These are phyloP conservation scores for Xeromyces bisporus DNA, from an alignment of 495 filamentous ascomycete species.

Conservation along the genomic window DNA sequence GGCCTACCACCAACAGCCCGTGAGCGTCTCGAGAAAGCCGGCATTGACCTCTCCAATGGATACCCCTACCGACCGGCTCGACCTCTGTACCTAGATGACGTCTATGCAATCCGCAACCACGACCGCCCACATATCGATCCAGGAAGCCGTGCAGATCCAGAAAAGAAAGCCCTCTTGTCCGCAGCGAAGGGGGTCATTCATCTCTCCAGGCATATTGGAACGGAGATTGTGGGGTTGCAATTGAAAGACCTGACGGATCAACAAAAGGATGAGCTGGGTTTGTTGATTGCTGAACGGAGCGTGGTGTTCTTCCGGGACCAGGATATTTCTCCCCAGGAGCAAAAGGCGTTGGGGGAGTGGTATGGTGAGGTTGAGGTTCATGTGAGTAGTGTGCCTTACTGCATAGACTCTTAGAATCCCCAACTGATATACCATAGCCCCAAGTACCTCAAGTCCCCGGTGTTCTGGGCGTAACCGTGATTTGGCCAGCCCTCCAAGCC, in stretches of 20 bases:
- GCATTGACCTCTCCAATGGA: slow-evolving; percentile 44
- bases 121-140: slow-evolving; percentile 43
- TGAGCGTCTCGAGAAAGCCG: slow-evolving; percentile 42
- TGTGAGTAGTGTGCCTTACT: slow-evolving; percentile 24
- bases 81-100: slow-evolving; percentile 50
- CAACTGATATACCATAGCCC: too few species aligned
- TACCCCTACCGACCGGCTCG: slow-evolving; percentile 51
- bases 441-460: slow-evolving; percentile 56
- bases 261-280: slow-evolving; percentile 53
- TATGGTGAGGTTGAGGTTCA: slow-evolving; percentile 54
- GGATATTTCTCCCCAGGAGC: slow-evolving; percentile 51
- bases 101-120: slow-evolving; percentile 41
- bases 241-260: slow-evolving; percentile 49
- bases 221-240: slow-evolving; percentile 53
- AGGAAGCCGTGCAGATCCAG: slow-evolving; percentile 46
- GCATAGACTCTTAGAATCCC: too few species aligned
- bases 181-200: slow-evolving; percentile 50
- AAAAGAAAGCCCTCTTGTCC: slow-evolving; percentile 44
- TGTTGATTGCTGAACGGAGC: slow-evolving; percentile 54
- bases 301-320: slow-evolving; percentile 66
- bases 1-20: slow-evolving; percentile 36
- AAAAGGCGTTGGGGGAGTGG: slow-evolving; percentile 46
- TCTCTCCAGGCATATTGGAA: slow-evolving; percentile 51
- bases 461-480: slow-evolving; percentile 44
- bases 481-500: slow-evolving; percentile 49